phyloP scores from a whole-genome alignment of 2,329 filamentous ascomycete species.

The Cryphonectria radicalis region DNA sequence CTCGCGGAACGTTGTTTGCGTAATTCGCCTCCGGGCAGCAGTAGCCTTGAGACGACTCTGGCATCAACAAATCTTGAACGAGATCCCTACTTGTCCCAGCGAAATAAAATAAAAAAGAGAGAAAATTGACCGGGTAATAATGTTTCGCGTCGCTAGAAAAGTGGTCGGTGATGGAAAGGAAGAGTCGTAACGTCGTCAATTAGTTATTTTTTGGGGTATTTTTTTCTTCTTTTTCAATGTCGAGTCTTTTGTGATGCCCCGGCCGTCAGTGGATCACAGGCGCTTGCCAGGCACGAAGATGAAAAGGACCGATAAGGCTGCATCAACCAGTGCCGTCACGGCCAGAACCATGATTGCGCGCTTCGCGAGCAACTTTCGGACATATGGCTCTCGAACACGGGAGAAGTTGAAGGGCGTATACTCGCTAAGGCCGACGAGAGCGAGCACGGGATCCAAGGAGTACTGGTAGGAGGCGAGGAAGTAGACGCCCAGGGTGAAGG shows the following conservation, averaged over 20 bases:
- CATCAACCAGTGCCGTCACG: slow-evolving; percentile 76
- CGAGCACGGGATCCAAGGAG: slow-evolving; percentile 89
- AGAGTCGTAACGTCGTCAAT: slow-evolving; percentile 19
- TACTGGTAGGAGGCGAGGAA: slow-evolving; percentile 91
- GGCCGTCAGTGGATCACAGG: slow-evolving; percentile 52
- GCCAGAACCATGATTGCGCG: slow-evolving; percentile 80
- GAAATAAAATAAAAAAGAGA: slow-evolving; percentile 13
- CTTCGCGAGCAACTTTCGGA: slow-evolving; percentile 82
- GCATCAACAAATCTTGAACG: slow-evolving; percentile 29
- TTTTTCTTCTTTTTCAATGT: slow-evolving; percentile 11
- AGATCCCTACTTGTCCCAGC: not conserved
- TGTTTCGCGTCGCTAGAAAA: not conserved
- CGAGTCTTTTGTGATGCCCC: not conserved
- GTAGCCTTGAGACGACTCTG: slow-evolving; percentile 8
- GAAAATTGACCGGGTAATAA: not conserved
- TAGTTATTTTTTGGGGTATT: slow-evolving; percentile 5
- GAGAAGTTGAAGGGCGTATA: slow-evolving; percentile 95
- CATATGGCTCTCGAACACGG: slow-evolving; percentile 85
- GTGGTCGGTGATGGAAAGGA: not conserved
- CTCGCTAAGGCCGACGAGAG: slow-evolving; percentile 87
- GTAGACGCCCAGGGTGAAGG: slow-evolving; percentile 91
- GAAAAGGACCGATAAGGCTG: slow-evolving; percentile 85
- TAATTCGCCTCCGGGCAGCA: not conserved
- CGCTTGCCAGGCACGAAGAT: slow-evolving; percentile 92
- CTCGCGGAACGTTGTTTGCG: not conserved